Evolutionary conservation across 352 stramenopile species (phyloP), one percentile per base, ranked within the genome.

Genomic region (Blastocystis sp.): DNA sequence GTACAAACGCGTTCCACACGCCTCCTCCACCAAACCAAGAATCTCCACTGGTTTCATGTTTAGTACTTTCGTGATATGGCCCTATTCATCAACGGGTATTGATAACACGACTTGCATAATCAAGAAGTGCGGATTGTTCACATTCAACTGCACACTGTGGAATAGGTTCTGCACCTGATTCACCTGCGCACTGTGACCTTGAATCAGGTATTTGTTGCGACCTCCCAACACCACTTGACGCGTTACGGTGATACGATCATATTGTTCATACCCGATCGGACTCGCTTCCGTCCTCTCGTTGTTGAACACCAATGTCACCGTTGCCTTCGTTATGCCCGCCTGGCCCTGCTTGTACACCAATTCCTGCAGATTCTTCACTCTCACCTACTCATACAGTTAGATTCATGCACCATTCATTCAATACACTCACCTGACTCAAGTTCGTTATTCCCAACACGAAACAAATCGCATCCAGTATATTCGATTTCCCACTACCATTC

Each of bases 31-130:
- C 96, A 99, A 99, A 61, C 96, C 95, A 19, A 99, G 92, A 90
- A 99, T 99, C 92, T 99, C 97, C 6, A 93, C 92, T 3, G 97
- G 97, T 90, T 99, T 99, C 97, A 99, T 99, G 91, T 99, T 99
- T 48, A 99, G 92, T 57, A 99, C 96, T 91, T 98, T 98, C 62
- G 96, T 98, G 89, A 98, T 98, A 19, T 95, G 93, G 89, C 93
- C 92, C 91, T 82, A 90, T 74, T 59, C 54, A 66, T 54, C 17
- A 82, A 81, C 43, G 1, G n/a, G 43, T 80, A 43, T 6, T 14
- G 21, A 38, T 9, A 40, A 7, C 9, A 19, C 11, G 6, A 69
- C 94, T 89, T 99, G 97, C 97, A 99, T 99, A 92, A 99, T 99
- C 66, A 99, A 92, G 90, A 99, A 99, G 90, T 99, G 97, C 68